Percentiles rank a stretch among this genome's conserved stretches.
These are phyloP conservation scores for Penicillium sp. DNA, from an alignment of 2,329 filamentous ascomycete species.

Conservation along the genomic window DNA sequence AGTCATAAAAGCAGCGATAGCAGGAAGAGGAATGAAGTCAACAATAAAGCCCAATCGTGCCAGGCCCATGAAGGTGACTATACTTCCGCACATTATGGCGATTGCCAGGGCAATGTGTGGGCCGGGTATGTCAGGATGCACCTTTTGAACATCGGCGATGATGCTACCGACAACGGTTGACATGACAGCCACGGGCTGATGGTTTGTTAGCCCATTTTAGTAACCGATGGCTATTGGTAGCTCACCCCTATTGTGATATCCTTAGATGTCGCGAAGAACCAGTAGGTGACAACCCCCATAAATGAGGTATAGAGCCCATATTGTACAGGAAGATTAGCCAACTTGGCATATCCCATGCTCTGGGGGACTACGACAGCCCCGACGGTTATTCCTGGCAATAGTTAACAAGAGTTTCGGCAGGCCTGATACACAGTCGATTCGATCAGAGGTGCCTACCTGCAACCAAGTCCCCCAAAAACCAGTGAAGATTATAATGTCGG, in stretches of 20 bases:
- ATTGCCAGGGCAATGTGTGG: constrained; percentile 71
- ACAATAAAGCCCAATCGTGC: constrained; percentile 59
- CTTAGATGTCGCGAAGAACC: constrained; percentile 94
- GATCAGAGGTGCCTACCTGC: neutral
- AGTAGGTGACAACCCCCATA: constrained; percentile 90
- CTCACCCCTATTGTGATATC: constrained; percentile 90
- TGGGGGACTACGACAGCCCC: constrained; percentile 84
- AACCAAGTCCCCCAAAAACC: constrained; percentile 11
- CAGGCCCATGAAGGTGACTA: constrained; percentile 72
- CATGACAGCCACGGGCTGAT: constrained; percentile 82
- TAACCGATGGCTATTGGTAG: neutral
- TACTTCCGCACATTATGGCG: constrained; percentile 68
- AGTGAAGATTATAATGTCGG: constrained; percentile 11
- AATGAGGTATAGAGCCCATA: constrained; percentile 91
- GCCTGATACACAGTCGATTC: neutral
- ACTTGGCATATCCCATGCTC: constrained; percentile 83
- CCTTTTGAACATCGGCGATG: constrained; percentile 57
- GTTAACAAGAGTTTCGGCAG: neutral
- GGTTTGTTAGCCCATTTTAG: neutral
- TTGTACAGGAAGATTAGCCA: constrained; percentile 71
- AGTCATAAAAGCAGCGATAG: constrained; percentile 13
- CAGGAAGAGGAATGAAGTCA: constrained; percentile 11
- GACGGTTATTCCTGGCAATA: constrained; percentile 55
- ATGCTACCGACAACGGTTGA: constrained; percentile 82
- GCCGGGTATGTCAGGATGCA: constrained; percentile 51